Percentiles rank a stretch among this genome's conserved stretches.
Conservation (phyloP, 1,284 basidiomycete species). For the Naganishia sp. region DNA sequence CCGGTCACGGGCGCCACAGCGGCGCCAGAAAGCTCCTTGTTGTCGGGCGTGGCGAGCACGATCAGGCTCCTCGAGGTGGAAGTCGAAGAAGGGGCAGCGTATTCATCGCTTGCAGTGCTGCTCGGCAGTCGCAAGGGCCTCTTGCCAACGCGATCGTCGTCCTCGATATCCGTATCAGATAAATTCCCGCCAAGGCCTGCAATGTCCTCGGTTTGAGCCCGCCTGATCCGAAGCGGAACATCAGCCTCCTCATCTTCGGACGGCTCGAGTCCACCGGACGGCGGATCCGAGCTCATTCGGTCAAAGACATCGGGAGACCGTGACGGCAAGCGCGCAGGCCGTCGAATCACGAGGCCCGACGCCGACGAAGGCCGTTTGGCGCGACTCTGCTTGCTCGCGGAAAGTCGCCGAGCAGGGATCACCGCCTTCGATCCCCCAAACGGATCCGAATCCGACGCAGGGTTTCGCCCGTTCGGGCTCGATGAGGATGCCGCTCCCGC, state of each 20-base stretch:
- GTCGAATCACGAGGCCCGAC: neutral
- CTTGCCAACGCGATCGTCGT: conserved; percentile 2
- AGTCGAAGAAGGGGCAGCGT: conserved; percentile 5
- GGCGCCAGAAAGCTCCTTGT: neutral
- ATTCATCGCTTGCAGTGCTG: conserved; percentile 13
- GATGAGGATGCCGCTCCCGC: neutral
- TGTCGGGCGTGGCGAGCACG: conserved; percentile 14
- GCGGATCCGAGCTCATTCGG: conserved; percentile 30
- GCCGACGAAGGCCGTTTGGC: conserved; percentile 5
- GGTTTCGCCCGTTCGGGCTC: neutral
- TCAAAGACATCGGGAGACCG: conserved; percentile 28
- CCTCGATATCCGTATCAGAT: conserved; percentile 30
- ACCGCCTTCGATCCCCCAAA: conserved; percentile 8
- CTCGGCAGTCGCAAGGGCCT: neutral
- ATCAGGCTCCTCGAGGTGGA: conserved; percentile 8
- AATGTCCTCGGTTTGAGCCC: neutral
- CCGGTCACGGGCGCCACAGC: neutral
- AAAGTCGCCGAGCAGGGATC: neutral
- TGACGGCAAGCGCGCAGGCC: conserved; percentile 8
- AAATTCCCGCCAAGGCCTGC: conserved; percentile 16
- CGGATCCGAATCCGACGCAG: conserved; percentile 20
- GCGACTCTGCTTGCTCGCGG: neutral
- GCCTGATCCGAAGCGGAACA: conserved; percentile 1
- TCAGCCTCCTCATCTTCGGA: conserved; percentile 19
- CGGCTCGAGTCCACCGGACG: conserved; percentile 21